Evolutionary conservation across 306 rosid genomes (phyloP).

Genomic region (Medicago arabica): DNA sequence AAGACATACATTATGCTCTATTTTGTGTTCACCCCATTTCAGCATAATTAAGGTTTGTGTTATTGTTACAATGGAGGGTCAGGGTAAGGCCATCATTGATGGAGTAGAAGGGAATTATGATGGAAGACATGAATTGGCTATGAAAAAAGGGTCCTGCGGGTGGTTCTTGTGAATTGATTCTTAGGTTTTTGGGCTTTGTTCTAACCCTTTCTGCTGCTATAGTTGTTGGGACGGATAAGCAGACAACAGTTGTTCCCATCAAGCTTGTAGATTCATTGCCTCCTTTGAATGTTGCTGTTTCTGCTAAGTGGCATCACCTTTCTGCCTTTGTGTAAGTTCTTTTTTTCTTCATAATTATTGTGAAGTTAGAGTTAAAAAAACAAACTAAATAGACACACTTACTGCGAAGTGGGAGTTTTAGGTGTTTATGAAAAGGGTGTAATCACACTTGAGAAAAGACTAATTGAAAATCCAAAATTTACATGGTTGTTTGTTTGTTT

Average conservation of each 20-base stretch:
- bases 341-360: too few relatives aligned
- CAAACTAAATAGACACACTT: too few relatives aligned
- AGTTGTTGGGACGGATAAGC: slow-evolving; percentile 56
- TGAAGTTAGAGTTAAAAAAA: too few relatives aligned
- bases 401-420: too few relatives aligned
- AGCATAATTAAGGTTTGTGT: not conserved
- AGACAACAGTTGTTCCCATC: slow-evolving; percentile 53
- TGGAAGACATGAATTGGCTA: slow-evolving; percentile 21
- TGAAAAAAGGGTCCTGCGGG: slow-evolving; percentile 12
- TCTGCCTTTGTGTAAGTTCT: slow-evolving; percentile 72
- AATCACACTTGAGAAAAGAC: too few relatives aligned
- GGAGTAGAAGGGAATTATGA: slow-evolving; percentile 35
- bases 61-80: slow-evolving; percentile 43
- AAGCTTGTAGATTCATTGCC: slow-evolving; percentile 45
- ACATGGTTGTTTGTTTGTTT: not conserved
- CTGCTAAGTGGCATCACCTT: slow-evolving; percentile 72
- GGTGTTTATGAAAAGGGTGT: too few relatives aligned
- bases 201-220: slow-evolving; percentile 64
- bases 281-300: slow-evolving; percentile 55
- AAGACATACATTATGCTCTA: not conserved
- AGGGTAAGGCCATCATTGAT: slow-evolving; percentile 23
- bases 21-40: not conserved
- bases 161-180: slow-evolving; percentile 41
- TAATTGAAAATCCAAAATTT: too few relatives aligned
- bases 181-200: slow-evolving; percentile 62